Evolutionary conservation across 2,329 filamentous ascomycete genomes (phyloP).

Genomic region (Penicillium sp.): DNA sequence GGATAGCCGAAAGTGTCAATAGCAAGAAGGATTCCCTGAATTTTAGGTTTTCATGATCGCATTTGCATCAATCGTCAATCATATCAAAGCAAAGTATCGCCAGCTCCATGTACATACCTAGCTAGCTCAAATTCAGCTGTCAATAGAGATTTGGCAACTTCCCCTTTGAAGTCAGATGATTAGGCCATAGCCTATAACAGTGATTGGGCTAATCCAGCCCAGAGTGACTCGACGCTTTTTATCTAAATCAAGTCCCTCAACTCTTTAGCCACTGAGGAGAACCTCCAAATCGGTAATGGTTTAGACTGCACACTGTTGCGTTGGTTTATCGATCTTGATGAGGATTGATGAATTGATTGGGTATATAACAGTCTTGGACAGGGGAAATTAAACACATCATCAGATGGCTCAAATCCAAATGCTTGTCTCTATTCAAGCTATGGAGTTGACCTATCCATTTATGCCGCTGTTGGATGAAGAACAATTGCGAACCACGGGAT

Average conservation of each 20-base stretch:
- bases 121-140: not conserved
- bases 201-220: not conserved
- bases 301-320: not conserved
- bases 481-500: not conserved
- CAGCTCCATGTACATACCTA: not conserved
- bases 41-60: no score
- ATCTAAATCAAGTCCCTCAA: not conserved
- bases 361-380: conserved; percentile 16
- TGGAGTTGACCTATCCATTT: conserved; percentile 2
- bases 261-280: no score
- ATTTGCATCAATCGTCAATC: not conserved
- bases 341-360: conserved; percentile 13
- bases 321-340: not conserved
- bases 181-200: not conserved
- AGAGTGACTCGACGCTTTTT: not conserved
- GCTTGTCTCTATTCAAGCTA: conserved; percentile 5
- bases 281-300: not conserved
- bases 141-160: not conserved
- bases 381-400: conserved; percentile 2
- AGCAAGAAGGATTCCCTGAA: no score
- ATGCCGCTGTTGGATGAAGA: not conserved
- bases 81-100: not conserved
- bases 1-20: not conserved
- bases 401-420: not conserved
- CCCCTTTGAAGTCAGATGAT: not conserved